Evolutionary conservation across 164 flowering plant species (phyloP).

Genomic region (Saururus chinensis): DNA sequence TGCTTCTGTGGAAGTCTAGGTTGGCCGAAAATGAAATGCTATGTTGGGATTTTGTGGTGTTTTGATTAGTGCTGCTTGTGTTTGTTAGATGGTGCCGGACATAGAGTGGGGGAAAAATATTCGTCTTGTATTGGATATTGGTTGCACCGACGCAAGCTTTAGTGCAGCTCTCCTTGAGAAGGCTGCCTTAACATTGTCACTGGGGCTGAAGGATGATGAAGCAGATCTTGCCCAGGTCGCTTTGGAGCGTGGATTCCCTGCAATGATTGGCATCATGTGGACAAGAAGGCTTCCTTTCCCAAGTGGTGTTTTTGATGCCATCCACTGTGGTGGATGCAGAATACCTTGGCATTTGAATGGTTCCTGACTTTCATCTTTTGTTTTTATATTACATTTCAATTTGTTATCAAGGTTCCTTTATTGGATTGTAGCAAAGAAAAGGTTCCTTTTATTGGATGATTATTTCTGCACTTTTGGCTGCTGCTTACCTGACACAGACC

Average conservation of each 20-base stretch:
- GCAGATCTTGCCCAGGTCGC: constrained; percentile 81
- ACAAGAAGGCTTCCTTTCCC: constrained; percentile 84
- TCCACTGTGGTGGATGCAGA: constrained; percentile 80
- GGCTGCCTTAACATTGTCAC: constrained; percentile 59
- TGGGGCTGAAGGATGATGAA: constrained; percentile 82
- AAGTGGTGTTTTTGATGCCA: constrained; percentile 78
- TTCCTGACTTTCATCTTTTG: constrained; percentile 16
- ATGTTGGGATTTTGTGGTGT: not conserved
- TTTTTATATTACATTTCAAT: not conserved
- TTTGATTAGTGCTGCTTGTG: constrained; percentile 1
- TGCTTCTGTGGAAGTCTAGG: not conserved
- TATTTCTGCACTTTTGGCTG: no score
- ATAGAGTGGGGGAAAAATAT: constrained; percentile 98
- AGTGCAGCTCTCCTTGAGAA: constrained; percentile 70
- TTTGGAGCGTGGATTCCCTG: constrained; percentile 89
- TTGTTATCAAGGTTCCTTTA: no score
- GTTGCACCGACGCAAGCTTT: constrained; percentile 74
- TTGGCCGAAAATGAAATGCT: no score
- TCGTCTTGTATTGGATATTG: constrained; percentile 77
- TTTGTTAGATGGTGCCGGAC: constrained; percentile 85
- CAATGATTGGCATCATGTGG: constrained; percentile 61
- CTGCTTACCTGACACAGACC: no score
- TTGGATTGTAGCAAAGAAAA: no score
- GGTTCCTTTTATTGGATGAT: not conserved
- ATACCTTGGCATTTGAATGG: constrained; percentile 84